Evolutionary conservation across 2,329 filamentous ascomycete genomes (phyloP).

Genomic region (Chaetomiaceae sp.): DNA sequence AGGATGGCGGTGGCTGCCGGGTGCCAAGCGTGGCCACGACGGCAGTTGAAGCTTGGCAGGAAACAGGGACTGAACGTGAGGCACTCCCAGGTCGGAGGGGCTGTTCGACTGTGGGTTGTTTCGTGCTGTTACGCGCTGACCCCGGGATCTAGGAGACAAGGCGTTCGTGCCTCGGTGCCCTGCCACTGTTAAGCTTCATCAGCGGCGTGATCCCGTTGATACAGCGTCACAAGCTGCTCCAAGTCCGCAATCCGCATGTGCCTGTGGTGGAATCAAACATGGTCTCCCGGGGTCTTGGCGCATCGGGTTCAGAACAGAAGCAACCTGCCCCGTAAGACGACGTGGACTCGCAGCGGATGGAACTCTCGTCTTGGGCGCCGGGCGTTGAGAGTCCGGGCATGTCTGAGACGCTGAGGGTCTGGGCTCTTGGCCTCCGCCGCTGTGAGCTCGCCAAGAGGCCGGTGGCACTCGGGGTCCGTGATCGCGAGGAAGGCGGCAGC

Average conservation of each 20-base stretch:
- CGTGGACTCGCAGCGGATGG: no score
- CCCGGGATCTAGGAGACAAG: no score
- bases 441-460: conserved; percentile 1
- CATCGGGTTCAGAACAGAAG: no score
- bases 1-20: conserved; percentile 3
- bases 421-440: neutral
- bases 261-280: no score
- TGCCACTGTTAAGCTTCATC: no score
- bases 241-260: no score
- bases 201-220: no score
- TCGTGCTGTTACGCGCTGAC: no score
- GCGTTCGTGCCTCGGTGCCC: no score
- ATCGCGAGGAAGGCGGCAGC: neutral
- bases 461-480: neutral
- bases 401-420: neutral
- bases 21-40: conserved; percentile 11
- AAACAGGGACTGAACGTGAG: neutral
- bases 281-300: no score
- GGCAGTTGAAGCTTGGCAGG: conserved; percentile 19
- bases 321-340: no score
- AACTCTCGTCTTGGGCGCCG: neutral
- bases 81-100: neutral
- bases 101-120: neutral
- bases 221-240: no score
- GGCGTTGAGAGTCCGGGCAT: neutral